phyloP scores from a whole-genome alignment of 2,329 filamentous ascomycete species.

The Ceratocystis cacaofunesta region DNA sequence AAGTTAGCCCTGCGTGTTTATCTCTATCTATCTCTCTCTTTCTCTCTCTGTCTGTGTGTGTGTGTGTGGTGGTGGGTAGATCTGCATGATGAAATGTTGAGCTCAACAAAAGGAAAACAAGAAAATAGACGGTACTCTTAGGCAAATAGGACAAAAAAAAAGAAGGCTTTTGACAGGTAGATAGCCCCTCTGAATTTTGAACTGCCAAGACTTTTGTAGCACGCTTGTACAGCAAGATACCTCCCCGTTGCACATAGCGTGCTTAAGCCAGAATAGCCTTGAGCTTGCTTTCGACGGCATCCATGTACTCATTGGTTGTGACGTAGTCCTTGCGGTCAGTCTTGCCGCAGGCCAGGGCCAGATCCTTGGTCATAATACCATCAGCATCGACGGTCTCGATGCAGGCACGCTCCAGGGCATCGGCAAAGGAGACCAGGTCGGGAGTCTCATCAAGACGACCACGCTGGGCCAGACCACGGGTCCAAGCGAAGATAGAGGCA shows the following conservation, averaged over 20 bases:
- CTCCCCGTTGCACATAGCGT: background rate
- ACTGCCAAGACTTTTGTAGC: background rate
- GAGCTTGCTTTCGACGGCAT: conserved; percentile 80
- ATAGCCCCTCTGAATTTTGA: background rate
- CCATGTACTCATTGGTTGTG: conserved; percentile 80
- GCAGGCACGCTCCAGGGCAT: conserved; percentile 83
- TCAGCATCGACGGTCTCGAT: conserved; percentile 87
- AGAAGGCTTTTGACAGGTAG: background rate
- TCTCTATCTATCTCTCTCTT: too few relatives aligned
- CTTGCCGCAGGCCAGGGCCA: conserved; percentile 88
- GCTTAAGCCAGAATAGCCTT: conserved; percentile 46
- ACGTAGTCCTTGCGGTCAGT: conserved; percentile 73
- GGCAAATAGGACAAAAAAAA: background rate
- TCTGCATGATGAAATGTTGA: background rate
- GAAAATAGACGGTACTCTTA: background rate
- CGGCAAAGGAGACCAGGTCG: conserved; percentile 78
- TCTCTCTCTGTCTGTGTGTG: too few relatives aligned
- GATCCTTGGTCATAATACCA: conserved; percentile 97
- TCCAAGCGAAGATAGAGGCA: conserved; percentile 98
- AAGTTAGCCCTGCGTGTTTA: background rate
- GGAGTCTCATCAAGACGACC: conserved; percentile 88
- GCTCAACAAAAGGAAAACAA: background rate
- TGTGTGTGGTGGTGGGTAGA: too few relatives aligned
- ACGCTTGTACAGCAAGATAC: background rate
- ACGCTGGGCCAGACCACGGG: conserved; percentile 80